A percentile compares a stretch with the other conserved stretches of the same genome.
These are phyloP conservation scores for Lentithecium fluviatile DNA, from an alignment of 495 filamentous ascomycete genomes.

Conservation along the genomic window DNA sequence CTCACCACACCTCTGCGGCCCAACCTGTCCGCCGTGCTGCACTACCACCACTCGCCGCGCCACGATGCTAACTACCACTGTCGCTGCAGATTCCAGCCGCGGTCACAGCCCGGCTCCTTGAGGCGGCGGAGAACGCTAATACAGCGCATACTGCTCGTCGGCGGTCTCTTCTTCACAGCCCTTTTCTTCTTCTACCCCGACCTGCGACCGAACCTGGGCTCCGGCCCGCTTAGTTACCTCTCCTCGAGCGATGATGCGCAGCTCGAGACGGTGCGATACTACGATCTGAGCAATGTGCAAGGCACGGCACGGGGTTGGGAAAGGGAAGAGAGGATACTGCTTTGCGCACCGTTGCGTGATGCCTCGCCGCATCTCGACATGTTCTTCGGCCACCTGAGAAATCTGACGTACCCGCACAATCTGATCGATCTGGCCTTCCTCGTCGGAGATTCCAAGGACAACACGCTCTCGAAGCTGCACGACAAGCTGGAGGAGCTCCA, in stretches of 20 bases:
- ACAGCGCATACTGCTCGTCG: constrained; percentile 57
- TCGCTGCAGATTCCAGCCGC: constrained; percentile 75
- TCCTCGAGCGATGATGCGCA: constrained; percentile 68
- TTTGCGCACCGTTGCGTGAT: constrained; percentile 93
- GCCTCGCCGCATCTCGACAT: constrained; percentile 90
- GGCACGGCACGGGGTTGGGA: constrained; percentile 92
- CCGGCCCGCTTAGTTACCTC: constrained; percentile 66
- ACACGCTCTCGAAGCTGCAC: constrained; percentile 73
- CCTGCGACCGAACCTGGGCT: constrained; percentile 64
- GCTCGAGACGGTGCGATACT: constrained; percentile 92
- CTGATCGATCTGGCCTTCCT: constrained; percentile 95
- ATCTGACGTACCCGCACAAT: constrained; percentile 96
- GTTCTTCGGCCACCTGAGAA: constrained; percentile 96
- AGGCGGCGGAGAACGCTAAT: constrained; percentile 68
- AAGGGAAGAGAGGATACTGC: constrained; percentile 86
- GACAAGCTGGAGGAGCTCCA: constrained; percentile 78
- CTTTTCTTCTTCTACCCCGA: constrained; percentile 70
- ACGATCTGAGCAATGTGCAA: constrained; percentile 87
- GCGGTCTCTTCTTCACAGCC: constrained; percentile 58
- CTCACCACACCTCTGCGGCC: neutral
- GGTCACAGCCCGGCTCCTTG: constrained; percentile 70
- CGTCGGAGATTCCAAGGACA: constrained; percentile 95
- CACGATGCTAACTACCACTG: constrained; percentile 30
- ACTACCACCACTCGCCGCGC: constrained; percentile 13
- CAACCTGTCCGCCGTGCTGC: constrained; percentile 1